Evolutionary conservation across 2,329 filamentous ascomycete species (phyloP).

Genomic region (Nigrospora sphaerica): DNA sequence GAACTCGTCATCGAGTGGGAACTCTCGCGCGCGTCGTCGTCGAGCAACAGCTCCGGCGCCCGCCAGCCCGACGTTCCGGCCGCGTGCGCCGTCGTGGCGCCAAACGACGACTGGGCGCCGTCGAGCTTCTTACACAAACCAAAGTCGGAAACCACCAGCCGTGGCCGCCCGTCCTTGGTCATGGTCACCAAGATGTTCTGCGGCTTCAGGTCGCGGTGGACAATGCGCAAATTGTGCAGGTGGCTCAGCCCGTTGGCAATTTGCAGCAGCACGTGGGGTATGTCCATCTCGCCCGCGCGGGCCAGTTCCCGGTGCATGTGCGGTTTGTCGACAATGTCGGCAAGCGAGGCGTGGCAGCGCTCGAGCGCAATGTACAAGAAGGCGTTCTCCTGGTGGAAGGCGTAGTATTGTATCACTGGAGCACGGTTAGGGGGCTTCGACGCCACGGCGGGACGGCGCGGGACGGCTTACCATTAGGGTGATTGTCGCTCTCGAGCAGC

Average conservation of each 20-base stretch:
- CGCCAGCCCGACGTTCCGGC: slow-evolving; percentile 95
- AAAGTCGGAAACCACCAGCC: slow-evolving; percentile 95
- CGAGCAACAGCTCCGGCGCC: slow-evolving; percentile 83
- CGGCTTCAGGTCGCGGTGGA: slow-evolving; percentile 94
- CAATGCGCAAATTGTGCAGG: slow-evolving; percentile 85
- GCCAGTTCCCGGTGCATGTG: slow-evolving; percentile 61
- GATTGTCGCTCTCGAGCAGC: slow-evolving; percentile 87
- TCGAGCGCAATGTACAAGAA: slow-evolving; percentile 97
- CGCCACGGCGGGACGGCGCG: background rate
- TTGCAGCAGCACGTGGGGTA: slow-evolving; percentile 77
- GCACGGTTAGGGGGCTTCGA: background rate
- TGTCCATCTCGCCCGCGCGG: slow-evolving; percentile 63
- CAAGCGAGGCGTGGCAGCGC: slow-evolving; percentile 86
- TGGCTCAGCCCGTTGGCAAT: slow-evolving; percentile 85
- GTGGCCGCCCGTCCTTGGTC: slow-evolving; percentile 61
- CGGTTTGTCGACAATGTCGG: slow-evolving; percentile 80
- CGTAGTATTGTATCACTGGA: slow-evolving; percentile 87
- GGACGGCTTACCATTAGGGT: slow-evolving; percentile 62
- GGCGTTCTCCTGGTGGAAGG: slow-evolving; percentile 78
- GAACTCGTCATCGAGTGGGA: slow-evolving; percentile 40
- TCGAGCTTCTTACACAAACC: slow-evolving; percentile 96
- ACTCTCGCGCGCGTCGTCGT: slow-evolving; percentile 58
- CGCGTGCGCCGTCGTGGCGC: slow-evolving; percentile 88
- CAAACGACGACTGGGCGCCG: slow-evolving; percentile 87
- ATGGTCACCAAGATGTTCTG: slow-evolving; percentile 90